phyloP scores from a whole-genome alignment of 2,329 filamentous ascomycete genomes.

The Ceratocystis huliohia region DNA sequence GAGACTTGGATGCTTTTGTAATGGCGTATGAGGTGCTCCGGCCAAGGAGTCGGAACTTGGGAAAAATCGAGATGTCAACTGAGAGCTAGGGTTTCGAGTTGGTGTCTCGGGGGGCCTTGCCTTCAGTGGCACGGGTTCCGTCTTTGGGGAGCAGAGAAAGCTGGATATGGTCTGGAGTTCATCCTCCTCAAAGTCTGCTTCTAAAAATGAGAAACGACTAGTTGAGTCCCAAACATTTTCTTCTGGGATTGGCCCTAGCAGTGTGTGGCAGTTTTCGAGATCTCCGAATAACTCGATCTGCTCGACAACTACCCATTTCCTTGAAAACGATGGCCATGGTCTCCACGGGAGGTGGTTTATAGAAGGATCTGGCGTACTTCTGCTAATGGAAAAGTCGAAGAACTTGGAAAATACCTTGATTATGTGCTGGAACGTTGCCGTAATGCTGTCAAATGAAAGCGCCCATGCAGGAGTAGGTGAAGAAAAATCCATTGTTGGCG shows the following conservation, averaged over 20 bases:
- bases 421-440: neutral
- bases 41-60: constrained; percentile 5
- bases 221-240: neutral
- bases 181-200: neutral
- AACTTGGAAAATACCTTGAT: neutral
- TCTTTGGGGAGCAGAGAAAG: neutral
- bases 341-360: constrained; percentile 3
- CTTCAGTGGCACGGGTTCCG: neutral
- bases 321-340: constrained; percentile 6
- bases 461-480: constrained; percentile 25
- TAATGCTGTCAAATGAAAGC: neutral
- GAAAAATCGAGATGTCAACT: neutral
- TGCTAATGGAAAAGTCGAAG: constrained; percentile 2
- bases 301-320: neutral
- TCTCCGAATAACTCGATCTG: neutral
- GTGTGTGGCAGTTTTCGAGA: neutral
- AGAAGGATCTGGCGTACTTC: neutral
- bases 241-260: neutral
- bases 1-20: neutral
- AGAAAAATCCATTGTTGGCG: constrained; percentile 26
- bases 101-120: neutral
- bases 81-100: neutral
- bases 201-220: neutral
- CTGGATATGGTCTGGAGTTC: neutral
- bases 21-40: neutral